Evolutionary conservation across 768 basidiomycete genomes (phyloP).

Genomic region (Pleurotus eryngii): DNA sequence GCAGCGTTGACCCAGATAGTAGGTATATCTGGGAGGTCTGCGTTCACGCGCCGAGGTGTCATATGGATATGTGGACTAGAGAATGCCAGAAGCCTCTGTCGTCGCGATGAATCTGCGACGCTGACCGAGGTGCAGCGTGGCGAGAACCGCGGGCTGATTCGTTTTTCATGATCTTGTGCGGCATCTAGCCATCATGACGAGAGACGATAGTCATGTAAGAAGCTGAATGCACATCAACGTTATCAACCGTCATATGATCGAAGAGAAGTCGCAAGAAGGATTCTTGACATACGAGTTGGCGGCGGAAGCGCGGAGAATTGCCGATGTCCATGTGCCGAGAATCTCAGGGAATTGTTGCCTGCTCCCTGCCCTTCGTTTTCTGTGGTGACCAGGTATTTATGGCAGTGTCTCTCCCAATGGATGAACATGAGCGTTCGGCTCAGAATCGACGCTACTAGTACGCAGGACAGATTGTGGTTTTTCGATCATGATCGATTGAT

Average conservation of each 20-base stretch:
- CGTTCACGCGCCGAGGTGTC: neutral
- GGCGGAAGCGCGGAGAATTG: neutral
- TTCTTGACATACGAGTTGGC: slow-evolving; percentile 6
- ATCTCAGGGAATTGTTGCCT: too few relatives aligned
- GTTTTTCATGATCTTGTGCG: neutral
- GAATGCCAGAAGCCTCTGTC: neutral
- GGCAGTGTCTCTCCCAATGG: too few relatives aligned
- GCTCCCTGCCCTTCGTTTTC: too few relatives aligned
- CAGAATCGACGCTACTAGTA: too few relatives aligned
- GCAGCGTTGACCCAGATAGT: neutral
- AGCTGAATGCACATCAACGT: neutral
- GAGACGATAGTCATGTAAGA: neutral
- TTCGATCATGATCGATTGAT: too few relatives aligned
- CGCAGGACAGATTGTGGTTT: too few relatives aligned
- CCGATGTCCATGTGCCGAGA: neutral
- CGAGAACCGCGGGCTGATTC: neutral
- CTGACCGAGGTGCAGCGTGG: neutral
- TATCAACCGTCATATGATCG: slow-evolving; percentile 7
- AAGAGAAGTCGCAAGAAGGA: neutral
- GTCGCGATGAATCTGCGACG: neutral
- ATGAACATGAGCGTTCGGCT: too few relatives aligned
- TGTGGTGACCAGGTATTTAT: too few relatives aligned
- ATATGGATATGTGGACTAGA: neutral
- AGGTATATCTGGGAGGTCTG: neutral
- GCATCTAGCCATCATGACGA: neutral